Conservation (phyloP, 2,329 filamentous ascomycete genomes). For the Colletotrichum higginsianum region DNA sequence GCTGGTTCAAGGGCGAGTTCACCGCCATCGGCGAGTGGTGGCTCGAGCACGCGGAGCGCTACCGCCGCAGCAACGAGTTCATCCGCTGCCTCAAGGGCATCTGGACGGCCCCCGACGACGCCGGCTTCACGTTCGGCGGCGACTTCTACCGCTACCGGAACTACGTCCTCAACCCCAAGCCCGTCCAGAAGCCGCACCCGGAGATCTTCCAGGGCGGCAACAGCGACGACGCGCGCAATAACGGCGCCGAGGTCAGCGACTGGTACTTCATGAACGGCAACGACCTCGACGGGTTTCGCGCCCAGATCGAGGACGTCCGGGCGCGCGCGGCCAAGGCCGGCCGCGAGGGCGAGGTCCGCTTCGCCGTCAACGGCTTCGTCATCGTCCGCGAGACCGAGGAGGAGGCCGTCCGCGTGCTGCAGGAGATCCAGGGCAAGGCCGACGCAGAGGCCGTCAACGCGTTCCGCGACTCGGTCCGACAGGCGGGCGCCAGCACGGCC, state of each 20-base stretch:
- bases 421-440: conserved; percentile 68
- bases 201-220: conserved; percentile 70
- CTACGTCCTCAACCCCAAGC: conserved; percentile 65
- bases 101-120: conserved; percentile 60
- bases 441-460: conserved; percentile 65
- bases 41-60: conserved; percentile 68
- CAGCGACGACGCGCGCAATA: conserved; percentile 64
- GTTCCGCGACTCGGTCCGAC: conserved; percentile 64
- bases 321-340: conserved; percentile 60
- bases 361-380: conserved; percentile 65
- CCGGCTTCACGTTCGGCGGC: conserved; percentile 63
- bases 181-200: conserved; percentile 63
- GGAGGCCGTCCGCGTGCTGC: conserved; percentile 63
- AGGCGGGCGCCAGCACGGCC: conserved; percentile 62
- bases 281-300: conserved; percentile 65
- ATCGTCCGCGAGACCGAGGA: conserved; percentile 65
- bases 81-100: conserved; percentile 66
- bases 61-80: conserved; percentile 65
- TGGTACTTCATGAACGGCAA: conserved; percentile 73
- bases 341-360: conserved; percentile 59
- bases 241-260: conserved; percentile 62
- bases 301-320: conserved; percentile 65
- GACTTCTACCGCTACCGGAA: conserved; percentile 69
- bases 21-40: conserved; percentile 67
- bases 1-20: conserved; percentile 68